Evolutionary conservation across 116 monocot genomes (phyloP), one percentile per base, ranked within the genome.

Genomic region (Phalaenopsis hybrid): DNA sequence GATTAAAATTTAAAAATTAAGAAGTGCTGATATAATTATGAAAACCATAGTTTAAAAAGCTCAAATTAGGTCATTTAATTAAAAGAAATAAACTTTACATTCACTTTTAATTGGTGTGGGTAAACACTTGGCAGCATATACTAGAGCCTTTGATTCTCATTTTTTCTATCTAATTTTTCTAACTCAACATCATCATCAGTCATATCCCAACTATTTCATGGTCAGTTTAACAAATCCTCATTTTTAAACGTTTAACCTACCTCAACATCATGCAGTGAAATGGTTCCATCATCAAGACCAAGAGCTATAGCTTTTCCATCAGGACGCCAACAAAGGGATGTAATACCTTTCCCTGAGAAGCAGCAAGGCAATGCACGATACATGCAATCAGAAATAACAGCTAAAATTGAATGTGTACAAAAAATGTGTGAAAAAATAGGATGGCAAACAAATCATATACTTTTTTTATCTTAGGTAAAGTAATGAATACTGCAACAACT

Each of bases 261-360:
- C 90, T 98, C 98, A 74, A 99, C 98, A 89, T 99, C 93, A 87
- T 95, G 89, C 50, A 99, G 74, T 76, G 89, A 74, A 83, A 99
- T 89, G 75, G 79, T 92, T 58, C 99, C 99, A 89, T 99, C 99
- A 86, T 95, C 99, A 76, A 92, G 88, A 50, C 99, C 95, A 81
- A 95, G 86, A 74, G 93, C 95, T 82, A 95, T 83, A 65, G 87
- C 89, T 90, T 92, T 95, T 33, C 99, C 95, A 89, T 95, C 95
- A 67, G 95, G 99, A 31, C 99, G 92, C 99, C 95, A 99, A 84
- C 99, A 99, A 84, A 99, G 85, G 77, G 95, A 93, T 41, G 93
- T 91, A 37, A 99, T 82, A 65, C 85, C 87, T 85, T 90, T 93
- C 37, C 98, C 95, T 95, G 74, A 74, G 18, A 23, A 78, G 79